Percentiles rank a stretch among this genome's conserved stretches.
These are phyloP conservation scores for Monilinia aucupariae DNA, from an alignment of 2,329 filamentous ascomycete species.

Conservation along the genomic window DNA sequence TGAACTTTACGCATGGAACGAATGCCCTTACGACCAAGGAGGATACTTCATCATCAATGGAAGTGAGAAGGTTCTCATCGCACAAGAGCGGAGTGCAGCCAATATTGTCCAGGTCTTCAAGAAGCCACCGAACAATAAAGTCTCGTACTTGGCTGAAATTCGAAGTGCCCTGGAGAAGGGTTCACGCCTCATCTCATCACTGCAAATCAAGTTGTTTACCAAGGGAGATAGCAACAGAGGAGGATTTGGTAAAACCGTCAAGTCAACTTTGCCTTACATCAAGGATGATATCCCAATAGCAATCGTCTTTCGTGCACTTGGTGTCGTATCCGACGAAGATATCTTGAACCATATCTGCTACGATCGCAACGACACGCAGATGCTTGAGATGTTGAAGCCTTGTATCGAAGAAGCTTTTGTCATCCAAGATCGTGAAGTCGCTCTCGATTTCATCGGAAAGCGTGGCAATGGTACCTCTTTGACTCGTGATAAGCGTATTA, in stretches of 20 bases:
- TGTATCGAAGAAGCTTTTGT: constrained; percentile 96
- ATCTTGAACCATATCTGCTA: constrained; percentile 98
- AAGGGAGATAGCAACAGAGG: constrained; percentile 78
- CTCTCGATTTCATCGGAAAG: constrained; percentile 91
- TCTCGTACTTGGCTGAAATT: constrained; percentile 91
- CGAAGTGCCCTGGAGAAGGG: constrained; percentile 95
- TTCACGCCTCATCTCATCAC: constrained; percentile 85
- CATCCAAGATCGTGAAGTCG: constrained; percentile 91
- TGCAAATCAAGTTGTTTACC: constrained; percentile 83
- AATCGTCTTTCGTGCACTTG: constrained; percentile 90
- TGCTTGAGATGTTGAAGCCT: constrained; percentile 95
- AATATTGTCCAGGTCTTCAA: constrained; percentile 99
- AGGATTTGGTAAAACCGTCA: constrained; percentile 80
- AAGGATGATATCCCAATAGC: constrained; percentile 90
- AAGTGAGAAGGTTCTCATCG: constrained; percentile 96
- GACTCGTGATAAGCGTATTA: constrained; percentile 79
- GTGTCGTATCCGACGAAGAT: constrained; percentile 94
- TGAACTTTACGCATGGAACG: constrained; percentile 83
- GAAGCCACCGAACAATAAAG: constrained; percentile 88
- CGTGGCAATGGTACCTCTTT: constrained; percentile 73
- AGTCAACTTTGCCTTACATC: constrained; percentile 87
- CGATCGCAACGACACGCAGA: constrained; percentile 88
- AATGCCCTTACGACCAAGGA: constrained; percentile 96
- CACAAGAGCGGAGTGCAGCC: constrained; percentile 92
- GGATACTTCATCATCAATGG: constrained; percentile 99